Evolutionary conservation across 2,329 filamentous ascomycete genomes (phyloP), one percentile per base, ranked within the genome.

Genomic region (Trichophyton verrucosum): DNA sequence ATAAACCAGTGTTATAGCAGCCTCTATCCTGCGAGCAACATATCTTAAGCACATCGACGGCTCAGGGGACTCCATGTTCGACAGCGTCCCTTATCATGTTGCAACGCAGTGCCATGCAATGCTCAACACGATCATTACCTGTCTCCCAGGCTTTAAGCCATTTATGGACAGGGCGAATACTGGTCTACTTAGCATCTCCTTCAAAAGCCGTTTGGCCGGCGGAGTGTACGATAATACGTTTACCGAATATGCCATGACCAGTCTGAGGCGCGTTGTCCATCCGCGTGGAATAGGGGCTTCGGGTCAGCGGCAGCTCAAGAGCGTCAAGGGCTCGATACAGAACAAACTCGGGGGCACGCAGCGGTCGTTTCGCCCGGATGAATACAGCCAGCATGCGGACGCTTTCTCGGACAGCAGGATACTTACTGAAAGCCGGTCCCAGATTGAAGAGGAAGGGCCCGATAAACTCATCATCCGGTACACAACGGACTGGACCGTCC

Each of bases 401-500:
- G 40, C 22, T n/a, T 57, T 57, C 55, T 40, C 55, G 1, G 55
- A 44, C n/a, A 57, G 22, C 20, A 40, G 40, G 8, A 17, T 44
- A 5, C 55, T 44, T 15, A 57, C 42, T 20, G 36, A 24, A 22
- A 15, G 40, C 27, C 20, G 5, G 6, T 44, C 55, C 11, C 22
- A 42, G 22, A 4, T 7, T 17, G 36, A 44, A 27, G 55, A 57
- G 3, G 36, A 57, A 6, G n/a, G 55, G 15, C 62, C 62, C 3
- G 61, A 62, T 49, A 62, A 42, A 17, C 60, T 62, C 56, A 61
- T 62, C 24, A 64, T 64, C 47, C 61, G 60, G 9, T 61, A 56
- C 17, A 64, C 63, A 6, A 64, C 60, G 15, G 63, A 53, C 20
- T 64, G 61, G 63, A 42, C 62, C 40, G 58, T 64, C 11, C 55